A percentile compares a stretch with the other conserved stretches of the same genome.
These are phyloP conservation scores for Cucurbita maxima DNA, from an alignment of 306 rosid species.

Conservation along the genomic window DNA sequence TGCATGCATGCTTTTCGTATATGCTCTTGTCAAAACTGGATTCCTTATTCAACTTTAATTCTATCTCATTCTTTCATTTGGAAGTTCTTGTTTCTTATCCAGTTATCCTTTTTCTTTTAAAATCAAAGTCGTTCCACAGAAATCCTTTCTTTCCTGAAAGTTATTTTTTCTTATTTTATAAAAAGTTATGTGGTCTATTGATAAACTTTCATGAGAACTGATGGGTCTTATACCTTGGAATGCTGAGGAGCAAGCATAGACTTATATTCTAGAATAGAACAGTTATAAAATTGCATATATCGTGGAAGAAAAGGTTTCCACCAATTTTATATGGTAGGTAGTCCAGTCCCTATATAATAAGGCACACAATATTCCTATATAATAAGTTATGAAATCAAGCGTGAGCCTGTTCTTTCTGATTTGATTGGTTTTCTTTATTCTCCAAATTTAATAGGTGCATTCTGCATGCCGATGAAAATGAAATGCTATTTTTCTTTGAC, in stretches of 20 bases:
- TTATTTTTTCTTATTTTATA: not conserved
- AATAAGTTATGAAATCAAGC: not conserved
- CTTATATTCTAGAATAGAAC: not conserved
- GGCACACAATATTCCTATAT: not conserved
- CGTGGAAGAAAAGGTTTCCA: not conserved
- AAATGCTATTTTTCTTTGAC: constrained; percentile 13
- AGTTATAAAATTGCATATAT: not conserved
- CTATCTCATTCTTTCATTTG: not conserved
- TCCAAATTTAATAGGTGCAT: not conserved
- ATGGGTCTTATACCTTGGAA: not conserved
- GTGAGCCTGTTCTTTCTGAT: not conserved
- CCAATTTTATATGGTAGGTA: not conserved
- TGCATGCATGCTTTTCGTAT: not conserved
- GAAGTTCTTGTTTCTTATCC: not conserved
- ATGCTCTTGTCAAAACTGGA: not conserved
- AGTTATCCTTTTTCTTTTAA: not conserved
- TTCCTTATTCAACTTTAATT: not conserved
- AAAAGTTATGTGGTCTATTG: not conserved
- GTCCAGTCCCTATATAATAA: not conserved
- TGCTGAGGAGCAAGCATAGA: not conserved
- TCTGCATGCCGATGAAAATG: not conserved
- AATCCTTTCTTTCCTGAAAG: not conserved
- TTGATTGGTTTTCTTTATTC: not conserved
- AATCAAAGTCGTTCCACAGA: not conserved
- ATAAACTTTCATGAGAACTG: not conserved